phyloP scores from a whole-genome alignment of 306 rosid species.

The Rosa persica region DNA sequence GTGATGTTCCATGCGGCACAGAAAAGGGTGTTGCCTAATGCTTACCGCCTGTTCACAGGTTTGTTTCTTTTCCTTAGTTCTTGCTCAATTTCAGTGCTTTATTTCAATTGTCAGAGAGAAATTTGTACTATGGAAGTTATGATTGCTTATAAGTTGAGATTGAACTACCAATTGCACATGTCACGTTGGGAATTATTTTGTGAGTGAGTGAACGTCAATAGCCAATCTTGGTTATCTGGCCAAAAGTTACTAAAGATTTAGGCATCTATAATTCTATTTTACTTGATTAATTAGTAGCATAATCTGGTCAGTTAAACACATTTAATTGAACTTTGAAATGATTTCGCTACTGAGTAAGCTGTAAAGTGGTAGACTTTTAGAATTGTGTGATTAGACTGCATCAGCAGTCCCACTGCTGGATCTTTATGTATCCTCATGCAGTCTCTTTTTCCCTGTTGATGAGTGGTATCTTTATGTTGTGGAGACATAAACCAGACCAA shows the following conservation, averaged over 20 bases:
- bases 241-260: not conserved
- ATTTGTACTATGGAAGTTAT: not conserved
- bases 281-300: not conserved
- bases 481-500: not conserved
- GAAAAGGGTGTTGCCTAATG: slow-evolving; percentile 82
- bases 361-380: not conserved
- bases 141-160: not conserved
- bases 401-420: not conserved
- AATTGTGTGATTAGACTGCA: not conserved
- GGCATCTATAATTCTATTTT: not conserved
- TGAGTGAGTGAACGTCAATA: not conserved
- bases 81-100: too few species aligned
- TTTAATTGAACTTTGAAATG: not conserved
- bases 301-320: not conserved
- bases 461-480: not conserved
- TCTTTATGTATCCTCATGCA: not conserved
- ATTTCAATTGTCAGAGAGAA: not conserved
- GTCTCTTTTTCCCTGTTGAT: not conserved
- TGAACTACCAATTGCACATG: slow-evolving; percentile 8
- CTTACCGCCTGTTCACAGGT: slow-evolving; percentile 84
- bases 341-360: not conserved
- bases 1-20: slow-evolving; percentile 91
- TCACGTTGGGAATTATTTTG: not conserved
- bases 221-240: not conserved
- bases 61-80: not conserved